Evolutionary conservation across 108 stramenopile species (phyloP).

Genomic region (Cyclotella cryptica): DNA sequence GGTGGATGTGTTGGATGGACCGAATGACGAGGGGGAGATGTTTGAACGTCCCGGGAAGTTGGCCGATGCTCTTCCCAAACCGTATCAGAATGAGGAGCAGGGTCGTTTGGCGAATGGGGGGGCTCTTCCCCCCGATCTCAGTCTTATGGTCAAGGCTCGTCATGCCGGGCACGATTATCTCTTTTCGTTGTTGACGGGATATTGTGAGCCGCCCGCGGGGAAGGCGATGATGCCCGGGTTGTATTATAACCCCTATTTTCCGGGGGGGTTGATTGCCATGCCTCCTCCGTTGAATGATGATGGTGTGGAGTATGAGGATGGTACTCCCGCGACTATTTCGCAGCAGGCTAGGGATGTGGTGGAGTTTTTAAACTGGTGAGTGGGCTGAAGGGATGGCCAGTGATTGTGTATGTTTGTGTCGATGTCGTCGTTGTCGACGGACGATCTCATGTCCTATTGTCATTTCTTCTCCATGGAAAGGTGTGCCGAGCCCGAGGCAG

Average conservation of each 20-base stretch:
- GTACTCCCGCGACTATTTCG: slow-evolving; percentile 95
- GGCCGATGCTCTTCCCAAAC: slow-evolving; percentile 90
- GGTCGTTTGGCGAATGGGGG: slow-evolving; percentile 98
- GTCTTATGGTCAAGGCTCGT: slow-evolving; percentile 98
- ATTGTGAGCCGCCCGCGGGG: slow-evolving; percentile 95
- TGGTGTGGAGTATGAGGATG: slow-evolving; percentile 97
- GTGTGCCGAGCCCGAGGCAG: slow-evolving; percentile 97
- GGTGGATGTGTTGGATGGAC: slow-evolving; percentile 96
- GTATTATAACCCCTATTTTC: slow-evolving; percentile 97
- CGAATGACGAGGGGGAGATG: slow-evolving; percentile 98
- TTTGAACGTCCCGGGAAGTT: slow-evolving; percentile 99
- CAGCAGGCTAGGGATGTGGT: slow-evolving; percentile 93
- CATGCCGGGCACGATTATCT: slow-evolving; percentile 97
- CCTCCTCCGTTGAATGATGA: slow-evolving; percentile 97
- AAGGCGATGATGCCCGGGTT: slow-evolving; percentile 96
- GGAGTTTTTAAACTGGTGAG: slow-evolving; percentile 85
- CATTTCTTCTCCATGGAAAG: slow-evolving; percentile 33
- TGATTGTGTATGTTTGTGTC: slow-evolving; percentile 9
- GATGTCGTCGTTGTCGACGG: slow-evolving; percentile 23
- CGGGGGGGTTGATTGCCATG: slow-evolving; percentile 99
- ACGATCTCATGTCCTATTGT: not conserved
- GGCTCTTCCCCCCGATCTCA: slow-evolving; percentile 97
- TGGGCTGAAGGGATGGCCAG: not conserved
- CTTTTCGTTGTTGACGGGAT: slow-evolving; percentile 95
- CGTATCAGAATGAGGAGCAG: slow-evolving; percentile 96